Percentiles rank a stretch among this genome's conserved stretches.
Evolutionary conservation across 2,329 filamentous ascomycete species (phyloP).

Genomic region (Anisogramma anomala): DNA sequence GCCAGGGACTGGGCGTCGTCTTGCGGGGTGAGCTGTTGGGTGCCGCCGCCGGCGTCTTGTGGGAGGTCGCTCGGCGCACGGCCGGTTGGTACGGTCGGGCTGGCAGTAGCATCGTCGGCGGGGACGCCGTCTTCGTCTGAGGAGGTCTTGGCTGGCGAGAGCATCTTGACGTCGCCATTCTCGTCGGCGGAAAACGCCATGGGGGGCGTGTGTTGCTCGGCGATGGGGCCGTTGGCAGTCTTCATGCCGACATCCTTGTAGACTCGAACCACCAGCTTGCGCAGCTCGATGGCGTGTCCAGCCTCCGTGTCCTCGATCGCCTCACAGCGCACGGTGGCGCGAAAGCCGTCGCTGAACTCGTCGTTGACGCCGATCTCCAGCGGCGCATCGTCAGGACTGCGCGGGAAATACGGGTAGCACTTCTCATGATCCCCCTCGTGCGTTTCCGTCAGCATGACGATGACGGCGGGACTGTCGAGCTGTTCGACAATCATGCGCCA

Average conservation of each 20-base stretch:
- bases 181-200: conserved; percentile 2
- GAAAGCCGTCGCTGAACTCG: conserved; percentile 55
- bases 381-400: conserved; percentile 38
- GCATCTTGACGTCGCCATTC: conserved; percentile 14
- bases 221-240: background rate
- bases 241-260: conserved; percentile 17
- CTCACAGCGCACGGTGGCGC: conserved; percentile 58
- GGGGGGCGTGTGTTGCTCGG: background rate
- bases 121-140: background rate
- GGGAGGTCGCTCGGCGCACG: background rate
- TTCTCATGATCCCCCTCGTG: conserved; percentile 69
- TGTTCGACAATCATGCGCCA: conserved; percentile 96
- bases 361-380: conserved; percentile 51
- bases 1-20: background rate
- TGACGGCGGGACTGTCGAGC: conserved; percentile 57
- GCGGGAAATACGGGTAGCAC: conserved; percentile 80
- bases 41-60: background rate
- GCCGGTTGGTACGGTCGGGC: conserved; percentile 2
- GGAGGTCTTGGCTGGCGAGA: conserved; percentile 9
- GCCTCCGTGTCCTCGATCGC: conserved; percentile 43
- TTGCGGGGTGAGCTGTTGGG: background rate
- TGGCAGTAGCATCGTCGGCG: conserved; percentile 1
- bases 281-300: conserved; percentile 55
- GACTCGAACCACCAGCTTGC: conserved; percentile 55
- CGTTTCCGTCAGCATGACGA: conserved; percentile 91